Base-by-base conservation (phyloP, 2,329 filamentous ascomycete species). In the Ophiocordyceps camponoti-saundersi region DNA sequence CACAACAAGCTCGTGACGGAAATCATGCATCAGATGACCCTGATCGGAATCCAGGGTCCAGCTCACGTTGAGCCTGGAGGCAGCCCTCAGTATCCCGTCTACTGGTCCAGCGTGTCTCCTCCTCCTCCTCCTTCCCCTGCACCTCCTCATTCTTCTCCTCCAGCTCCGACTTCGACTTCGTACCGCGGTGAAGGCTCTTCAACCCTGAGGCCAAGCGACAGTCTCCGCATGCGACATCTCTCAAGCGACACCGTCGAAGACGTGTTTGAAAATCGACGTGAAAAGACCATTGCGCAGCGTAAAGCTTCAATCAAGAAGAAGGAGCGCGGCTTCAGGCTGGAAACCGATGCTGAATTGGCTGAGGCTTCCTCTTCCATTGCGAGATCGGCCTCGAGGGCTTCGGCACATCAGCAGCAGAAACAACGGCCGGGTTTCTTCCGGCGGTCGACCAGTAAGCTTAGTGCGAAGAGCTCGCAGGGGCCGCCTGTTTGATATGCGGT, bases 1-100 rank as follows among this genome's bases (percentile, higher is more conserved):
- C 85, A 92, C 56, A 95, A 95, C 71, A 92, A 89, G 60, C 95
- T 96, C 63, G 88, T 93, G 53, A 88, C 84, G 52, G 87, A 92
- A 51, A 69, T 96, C 57, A 94, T 95, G 82, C 71, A 84, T 36
- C 79, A 85, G 47, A 88, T 95, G 70, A 75, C 84, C 50, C 79
- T 86, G 47, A 72, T 90, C 46, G 86, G 86, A 48, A 92, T 94
- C 60, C 84, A 94, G 69, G 85, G 85, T 47, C 87, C 88, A 6
- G 62, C 61, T 57, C 64, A 66, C 47, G 55, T 63, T 49, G 65
- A 79, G 60, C 80, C 82, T 48, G 84, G 84, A 54, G 79, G 80
- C 58, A 82, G 77, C 58, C 69, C 77, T 51, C 79, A 80, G 43
- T 75, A 78, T 55, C 84, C 84, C 3, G 69, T 85, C 56, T 85